Percentiles rank a stretch among this genome's conserved stretches.
Conservation (phyloP, 306 rosid species). For the Cicer cuneatum region DNA sequence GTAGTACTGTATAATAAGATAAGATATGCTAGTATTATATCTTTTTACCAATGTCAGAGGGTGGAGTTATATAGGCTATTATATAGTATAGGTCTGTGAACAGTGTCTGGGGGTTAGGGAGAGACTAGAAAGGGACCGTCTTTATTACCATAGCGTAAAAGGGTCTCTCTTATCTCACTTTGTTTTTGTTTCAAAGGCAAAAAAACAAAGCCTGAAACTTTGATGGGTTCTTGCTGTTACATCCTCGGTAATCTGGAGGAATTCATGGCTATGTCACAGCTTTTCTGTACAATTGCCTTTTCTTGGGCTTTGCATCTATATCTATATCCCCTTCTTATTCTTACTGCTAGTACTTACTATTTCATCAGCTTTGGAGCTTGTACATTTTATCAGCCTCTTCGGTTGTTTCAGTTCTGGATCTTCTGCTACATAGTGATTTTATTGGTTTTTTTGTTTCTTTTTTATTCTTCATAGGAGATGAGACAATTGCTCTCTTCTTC, state of each 20-base stretch:
- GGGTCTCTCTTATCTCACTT: slow-evolving; percentile 37
- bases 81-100: slow-evolving; percentile 51
- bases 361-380: slow-evolving; percentile 51
- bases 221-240: slow-evolving; percentile 64
- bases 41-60: slow-evolving; percentile 63
- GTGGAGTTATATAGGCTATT: slow-evolving; percentile 41
- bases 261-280: slow-evolving; percentile 91
- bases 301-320: slow-evolving; percentile 59
- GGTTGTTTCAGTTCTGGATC: slow-evolving; percentile 48
- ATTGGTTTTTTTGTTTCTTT: slow-evolving; percentile 30
- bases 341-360: slow-evolving; percentile 51
- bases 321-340: slow-evolving; percentile 38
- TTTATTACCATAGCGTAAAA: slow-evolving; percentile 62
- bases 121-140: slow-evolving; percentile 45
- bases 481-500: slow-evolving; percentile 36
- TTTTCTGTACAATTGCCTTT: slow-evolving; percentile 54
- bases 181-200: slow-evolving; percentile 41
- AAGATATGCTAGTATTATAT: too few species aligned
- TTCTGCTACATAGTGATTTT: slow-evolving; percentile 56
- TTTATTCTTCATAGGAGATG: slow-evolving; percentile 1
- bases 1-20: slow-evolving; percentile 12
- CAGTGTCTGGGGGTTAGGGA: slow-evolving; percentile 39
- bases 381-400: slow-evolving; percentile 48
- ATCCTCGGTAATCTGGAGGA: slow-evolving; percentile 72
- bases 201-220: slow-evolving; percentile 39